These are phyloP conservation scores for Phytophthora macrochlamydospora DNA, from an alignment of 352 stramenopile genomes.

Conservation along the genomic window DNA sequence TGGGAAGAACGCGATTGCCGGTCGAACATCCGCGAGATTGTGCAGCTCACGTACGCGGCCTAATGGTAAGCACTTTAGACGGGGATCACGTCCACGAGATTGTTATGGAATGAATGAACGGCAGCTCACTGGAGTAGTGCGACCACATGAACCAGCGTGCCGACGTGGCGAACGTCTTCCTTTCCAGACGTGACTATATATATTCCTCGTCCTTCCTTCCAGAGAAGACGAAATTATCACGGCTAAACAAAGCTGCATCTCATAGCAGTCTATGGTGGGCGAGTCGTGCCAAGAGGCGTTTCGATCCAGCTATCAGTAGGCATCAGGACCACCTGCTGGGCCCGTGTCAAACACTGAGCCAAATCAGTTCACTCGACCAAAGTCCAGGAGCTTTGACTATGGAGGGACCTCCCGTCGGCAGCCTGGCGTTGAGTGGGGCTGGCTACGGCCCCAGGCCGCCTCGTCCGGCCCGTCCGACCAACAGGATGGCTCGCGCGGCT, in stretches of 20 bases:
- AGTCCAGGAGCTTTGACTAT: constrained; percentile 23
- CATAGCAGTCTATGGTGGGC: not conserved
- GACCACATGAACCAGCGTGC: constrained; percentile 9
- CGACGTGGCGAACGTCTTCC: constrained; percentile 15
- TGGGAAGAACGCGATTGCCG: constrained; percentile 73
- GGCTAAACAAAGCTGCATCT: constrained; percentile 11
- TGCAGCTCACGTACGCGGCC: constrained; percentile 51
- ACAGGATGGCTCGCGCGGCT: constrained; percentile 10
- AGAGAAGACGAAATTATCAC: constrained; percentile 5
- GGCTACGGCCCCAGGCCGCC: constrained; percentile 34
- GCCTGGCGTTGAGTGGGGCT: constrained; percentile 43
- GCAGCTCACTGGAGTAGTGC: constrained; percentile 13
- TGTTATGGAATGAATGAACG: constrained; percentile 8
- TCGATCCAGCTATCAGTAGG: not conserved
- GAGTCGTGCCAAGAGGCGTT: constrained; percentile 11
- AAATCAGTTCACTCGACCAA: constrained; percentile 24
- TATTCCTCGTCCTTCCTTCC: constrained; percentile 13
- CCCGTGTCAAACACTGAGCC: constrained; percentile 11
- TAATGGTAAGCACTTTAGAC: not conserved
- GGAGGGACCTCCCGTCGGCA: constrained; percentile 32
- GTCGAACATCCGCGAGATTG: constrained; percentile 87
- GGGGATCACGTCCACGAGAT: not conserved
- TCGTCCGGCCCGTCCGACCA: constrained; percentile 6
- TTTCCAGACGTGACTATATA: constrained; percentile 24
- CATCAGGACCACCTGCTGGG: constrained; percentile 5